Evolutionary conservation across 176 grass and related monocot genomes (phyloP).

Genomic region (Lolium perenne): DNA sequence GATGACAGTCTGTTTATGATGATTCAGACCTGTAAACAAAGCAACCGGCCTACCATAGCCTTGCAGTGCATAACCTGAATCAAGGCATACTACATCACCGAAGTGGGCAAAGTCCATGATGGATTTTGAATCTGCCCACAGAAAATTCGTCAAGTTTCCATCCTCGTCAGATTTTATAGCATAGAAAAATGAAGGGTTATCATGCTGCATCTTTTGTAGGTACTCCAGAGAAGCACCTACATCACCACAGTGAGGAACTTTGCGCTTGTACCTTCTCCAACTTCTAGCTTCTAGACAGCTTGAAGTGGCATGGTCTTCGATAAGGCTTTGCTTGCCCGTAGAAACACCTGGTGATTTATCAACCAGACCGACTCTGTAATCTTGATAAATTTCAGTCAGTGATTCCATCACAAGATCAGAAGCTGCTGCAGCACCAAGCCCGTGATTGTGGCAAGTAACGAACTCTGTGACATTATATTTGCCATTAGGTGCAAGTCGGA

Average conservation of each 20-base stretch:
- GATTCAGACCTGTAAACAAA: conserved; percentile 89
- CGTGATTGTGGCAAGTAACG: conserved; percentile 89
- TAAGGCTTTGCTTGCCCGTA: conserved; percentile 40
- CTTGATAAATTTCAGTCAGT: conserved; percentile 57
- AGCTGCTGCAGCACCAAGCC: conserved; percentile 57
- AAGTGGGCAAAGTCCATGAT: conserved; percentile 79
- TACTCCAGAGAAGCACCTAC: conserved; percentile 76
- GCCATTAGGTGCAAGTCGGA: conserved; percentile 67
- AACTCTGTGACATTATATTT: conserved; percentile 91
- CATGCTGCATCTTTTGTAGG: conserved; percentile 82
- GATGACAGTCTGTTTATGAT: conserved; percentile 87
- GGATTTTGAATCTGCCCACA: conserved; percentile 89
- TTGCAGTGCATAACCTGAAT: conserved; percentile 70
- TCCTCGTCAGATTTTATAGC: conserved; percentile 72
- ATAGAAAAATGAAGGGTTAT: conserved; percentile 86
- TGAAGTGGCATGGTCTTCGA: conserved; percentile 29
- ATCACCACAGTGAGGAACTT: conserved; percentile 60
- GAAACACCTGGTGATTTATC: conserved; percentile 53
- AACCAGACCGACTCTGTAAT: conserved; percentile 48
- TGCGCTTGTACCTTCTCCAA: conserved; percentile 50
- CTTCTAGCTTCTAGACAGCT: conserved; percentile 53
- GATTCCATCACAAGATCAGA: conserved; percentile 63
- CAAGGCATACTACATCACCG: conserved; percentile 89
- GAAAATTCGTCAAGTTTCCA: conserved; percentile 70
- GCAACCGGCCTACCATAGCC: conserved; percentile 79